Evolutionary conservation across 2,329 filamentous ascomycete species (phyloP), one percentile per base, ranked within the genome.

Genomic region (Trichoderma lentiforme): DNA sequence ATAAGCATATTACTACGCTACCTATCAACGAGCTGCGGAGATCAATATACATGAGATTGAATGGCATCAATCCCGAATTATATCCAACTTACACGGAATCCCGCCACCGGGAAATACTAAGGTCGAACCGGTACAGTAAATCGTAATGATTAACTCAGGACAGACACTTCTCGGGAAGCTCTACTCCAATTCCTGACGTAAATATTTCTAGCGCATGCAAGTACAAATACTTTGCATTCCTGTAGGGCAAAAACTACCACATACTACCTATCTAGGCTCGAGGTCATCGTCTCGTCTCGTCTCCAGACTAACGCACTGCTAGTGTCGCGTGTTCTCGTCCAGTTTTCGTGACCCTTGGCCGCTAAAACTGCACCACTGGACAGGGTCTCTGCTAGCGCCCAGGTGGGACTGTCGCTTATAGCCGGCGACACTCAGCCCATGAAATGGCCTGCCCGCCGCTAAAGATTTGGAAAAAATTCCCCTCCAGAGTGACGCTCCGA

Each of bases 341-440:
- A 9, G 6, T n/a, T 51, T 26, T 43, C 34, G 57, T 30, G 53
- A 58, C 51, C 18, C 57, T 60, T 34, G 18, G 39, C 68, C 68
- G 47, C 68, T 64, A 57, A 63, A 43, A 12, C 34, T 36, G 34
- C 34, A 36, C 34, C 34, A 43, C 6, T 58, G 11, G 61, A 61
- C 70, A 71, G 60, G 56, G 61, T 71, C 26, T 43, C 28, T 18
- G 57, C 66, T 70, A 70, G 57, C 28, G 53, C 12, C 28, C 30
- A 57, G 71, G 60, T 60, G 71, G 61, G 66, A 21, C 28, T 28
- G 56, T 70, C 71, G 66, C 71, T 72, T 72, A 72, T 70, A 71
- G 71, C 71, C 71, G 71, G 71, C 60, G 57, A 69, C 26, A 6
- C 43, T 72, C 65, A 39, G 32, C 66, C 64, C 53, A 56, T 62